These are phyloP conservation scores for Lepidium campestre DNA, from an alignment of 441 rosid genomes.

Conservation along the genomic window DNA sequence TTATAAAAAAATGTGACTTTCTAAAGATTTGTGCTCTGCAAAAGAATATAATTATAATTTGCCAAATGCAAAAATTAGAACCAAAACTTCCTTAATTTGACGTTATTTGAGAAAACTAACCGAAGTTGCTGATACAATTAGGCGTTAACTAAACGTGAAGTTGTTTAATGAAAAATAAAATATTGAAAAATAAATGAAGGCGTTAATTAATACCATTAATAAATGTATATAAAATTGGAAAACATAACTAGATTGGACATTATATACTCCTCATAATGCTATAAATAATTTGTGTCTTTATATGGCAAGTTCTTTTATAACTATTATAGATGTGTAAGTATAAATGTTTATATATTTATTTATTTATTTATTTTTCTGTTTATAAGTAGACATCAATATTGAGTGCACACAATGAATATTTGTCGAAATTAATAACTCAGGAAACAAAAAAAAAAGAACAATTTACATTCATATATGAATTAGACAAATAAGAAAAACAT, in stretches of 20 bases:
- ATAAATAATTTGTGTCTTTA: conserved; percentile 1
- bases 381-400: not conserved
- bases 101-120: not conserved
- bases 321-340: not conserved
- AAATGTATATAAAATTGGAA: not conserved
- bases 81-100: not conserved
- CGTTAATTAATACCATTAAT: not conserved
- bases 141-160: conserved; percentile 2
- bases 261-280: not conserved
- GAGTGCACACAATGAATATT: not conserved
- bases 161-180: conserved; percentile 4
- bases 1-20: too few species aligned
- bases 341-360: not conserved
- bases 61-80: not conserved
- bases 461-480: not conserved
- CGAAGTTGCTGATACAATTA: not conserved
- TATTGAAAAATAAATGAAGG: conserved; percentile 2
- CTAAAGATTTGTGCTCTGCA: too few species aligned
- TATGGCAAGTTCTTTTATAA: conserved; percentile 3
- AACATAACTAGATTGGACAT: conserved; percentile 10
- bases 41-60: not conserved
- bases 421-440: not conserved
- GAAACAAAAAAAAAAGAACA: not conserved
- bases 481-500: too few species aligned
- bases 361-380: not conserved